Percentiles rank a stretch among this genome's conserved stretches.
These are phyloP conservation scores for Alternaria viburni DNA, from an alignment of 2,329 filamentous ascomycete genomes.

Conservation along the genomic window DNA sequence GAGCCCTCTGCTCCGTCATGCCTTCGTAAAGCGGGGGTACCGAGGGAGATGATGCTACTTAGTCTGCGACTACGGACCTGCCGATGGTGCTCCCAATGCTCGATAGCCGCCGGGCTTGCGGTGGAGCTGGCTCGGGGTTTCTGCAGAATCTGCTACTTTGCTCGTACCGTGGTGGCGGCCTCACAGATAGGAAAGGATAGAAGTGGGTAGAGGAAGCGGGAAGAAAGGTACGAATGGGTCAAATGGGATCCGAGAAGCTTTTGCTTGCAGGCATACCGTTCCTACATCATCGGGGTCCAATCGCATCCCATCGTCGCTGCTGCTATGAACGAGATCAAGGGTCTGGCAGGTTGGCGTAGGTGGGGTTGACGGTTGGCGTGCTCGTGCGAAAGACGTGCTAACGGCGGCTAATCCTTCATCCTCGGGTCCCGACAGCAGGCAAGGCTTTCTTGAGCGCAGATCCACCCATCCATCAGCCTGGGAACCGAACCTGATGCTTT, in stretches of 20 bases:
- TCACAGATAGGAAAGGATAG: neutral
- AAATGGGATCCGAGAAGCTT: neutral
- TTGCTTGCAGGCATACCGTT: neutral
- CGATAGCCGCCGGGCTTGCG: neutral
- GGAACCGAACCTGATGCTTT: neutral
- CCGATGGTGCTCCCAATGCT: neutral
- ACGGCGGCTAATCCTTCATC: neutral
- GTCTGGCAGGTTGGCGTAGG: neutral
- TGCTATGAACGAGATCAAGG: neutral
- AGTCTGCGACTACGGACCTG: neutral
- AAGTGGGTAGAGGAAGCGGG: neutral
- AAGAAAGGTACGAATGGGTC: neutral
- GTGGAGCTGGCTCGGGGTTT: neutral
- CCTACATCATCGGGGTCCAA: neutral
- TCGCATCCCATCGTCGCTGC: neutral
- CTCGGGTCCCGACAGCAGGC: neutral
- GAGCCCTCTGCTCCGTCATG: neutral
- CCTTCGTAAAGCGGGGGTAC: neutral
- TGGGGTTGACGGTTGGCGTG: neutral
- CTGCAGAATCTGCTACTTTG: neutral
- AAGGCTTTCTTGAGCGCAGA: neutral
- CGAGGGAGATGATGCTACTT: neutral
- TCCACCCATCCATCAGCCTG: neutral
- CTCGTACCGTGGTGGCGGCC: conserved; percentile 6
- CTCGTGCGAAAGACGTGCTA: neutral